Conservation (phyloP, 768 basidiomycete species). For the Boletus rubroflammeus region DNA sequence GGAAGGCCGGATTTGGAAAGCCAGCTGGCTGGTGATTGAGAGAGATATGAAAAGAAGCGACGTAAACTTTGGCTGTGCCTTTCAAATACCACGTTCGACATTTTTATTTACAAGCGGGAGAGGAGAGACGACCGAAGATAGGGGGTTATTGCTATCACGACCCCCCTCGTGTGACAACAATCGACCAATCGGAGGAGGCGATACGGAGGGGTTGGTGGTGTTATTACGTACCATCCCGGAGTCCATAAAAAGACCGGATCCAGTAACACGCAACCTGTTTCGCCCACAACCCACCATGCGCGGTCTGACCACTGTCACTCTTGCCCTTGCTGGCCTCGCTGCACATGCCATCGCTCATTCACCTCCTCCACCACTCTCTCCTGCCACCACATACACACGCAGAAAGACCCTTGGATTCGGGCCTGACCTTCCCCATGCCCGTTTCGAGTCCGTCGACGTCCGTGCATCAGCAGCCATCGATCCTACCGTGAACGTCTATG, state of each 20-base stretch:
- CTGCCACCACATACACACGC: constrained; percentile 7
- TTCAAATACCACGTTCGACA: not conserved
- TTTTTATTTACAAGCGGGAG: not conserved
- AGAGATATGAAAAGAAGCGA: not conserved
- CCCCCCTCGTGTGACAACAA: constrained; percentile 17
- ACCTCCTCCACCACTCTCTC: constrained; percentile 10
- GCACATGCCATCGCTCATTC: constrained; percentile 50
- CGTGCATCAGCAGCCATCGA: constrained; percentile 37
- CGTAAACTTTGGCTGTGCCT: too few relatives aligned
- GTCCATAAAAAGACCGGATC: constrained; percentile 17
- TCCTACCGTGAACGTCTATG: constrained; percentile 45
- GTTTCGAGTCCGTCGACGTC: constrained; percentile 49
- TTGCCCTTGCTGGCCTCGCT: constrained; percentile 58
- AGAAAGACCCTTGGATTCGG: constrained; percentile 93
- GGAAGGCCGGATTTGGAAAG: not conserved
- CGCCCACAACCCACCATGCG: too few relatives aligned
- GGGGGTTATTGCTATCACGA: constrained; percentile 12
- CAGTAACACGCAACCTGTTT: not conserved
- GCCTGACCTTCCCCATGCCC: constrained; percentile 70
- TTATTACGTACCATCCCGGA: constrained; percentile 19
- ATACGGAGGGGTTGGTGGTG: not conserved
- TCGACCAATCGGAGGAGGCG: constrained; percentile 18
- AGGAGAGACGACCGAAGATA: constrained; percentile 8
- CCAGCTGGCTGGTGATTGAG: not conserved
- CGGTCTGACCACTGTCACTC: constrained; percentile 59